Evolutionary conservation across 1,284 basidiomycete species (phyloP).

Genomic region (Austroboletus niveus): DNA sequence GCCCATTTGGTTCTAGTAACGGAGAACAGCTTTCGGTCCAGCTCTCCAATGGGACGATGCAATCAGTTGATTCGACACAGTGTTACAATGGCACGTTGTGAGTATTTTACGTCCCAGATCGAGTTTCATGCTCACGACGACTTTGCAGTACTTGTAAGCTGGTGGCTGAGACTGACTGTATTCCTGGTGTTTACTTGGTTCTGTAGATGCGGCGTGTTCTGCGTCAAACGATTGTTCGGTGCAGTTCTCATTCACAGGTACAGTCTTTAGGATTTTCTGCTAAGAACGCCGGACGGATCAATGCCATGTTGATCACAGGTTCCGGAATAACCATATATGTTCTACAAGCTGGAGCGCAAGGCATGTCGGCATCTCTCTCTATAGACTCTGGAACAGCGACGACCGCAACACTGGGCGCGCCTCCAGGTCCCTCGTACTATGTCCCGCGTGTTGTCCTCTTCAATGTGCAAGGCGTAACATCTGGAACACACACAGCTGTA

Average conservation of each 20-base stretch:
- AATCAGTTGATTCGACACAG: slow-evolving; percentile 18
- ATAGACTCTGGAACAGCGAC: slow-evolving; percentile 21
- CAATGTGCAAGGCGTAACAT: slow-evolving; percentile 19
- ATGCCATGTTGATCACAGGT: slow-evolving; percentile 10
- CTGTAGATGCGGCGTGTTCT: slow-evolving; percentile 23
- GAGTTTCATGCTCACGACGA: slow-evolving; percentile 4
- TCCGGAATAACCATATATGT: slow-evolving; percentile 32
- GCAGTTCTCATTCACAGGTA: slow-evolving; percentile 27
- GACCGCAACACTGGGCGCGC: slow-evolving; percentile 21
- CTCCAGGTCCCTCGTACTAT: slow-evolving; percentile 25
- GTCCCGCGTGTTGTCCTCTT: slow-evolving; percentile 20
- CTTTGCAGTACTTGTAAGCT: slow-evolving; percentile 24
- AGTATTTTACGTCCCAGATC: slow-evolving; percentile 5
- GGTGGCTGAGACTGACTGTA: not conserved
- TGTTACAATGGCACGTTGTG: slow-evolving; percentile 28
- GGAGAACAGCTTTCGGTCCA: slow-evolving; percentile 18
- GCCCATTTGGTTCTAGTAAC: slow-evolving; percentile 25
- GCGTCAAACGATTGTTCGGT: slow-evolving; percentile 24
- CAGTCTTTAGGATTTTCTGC: not conserved
- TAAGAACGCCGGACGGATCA: not conserved
- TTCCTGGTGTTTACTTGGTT: slow-evolving; percentile 1
- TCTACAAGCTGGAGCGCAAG: slow-evolving; percentile 25
- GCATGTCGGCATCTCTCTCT: slow-evolving; percentile 27
- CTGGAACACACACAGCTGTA: slow-evolving; percentile 21
- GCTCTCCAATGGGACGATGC: slow-evolving; percentile 26